Conservation (phyloP, 768 basidiomycete species). For the Dioszegia crocea region DNA sequence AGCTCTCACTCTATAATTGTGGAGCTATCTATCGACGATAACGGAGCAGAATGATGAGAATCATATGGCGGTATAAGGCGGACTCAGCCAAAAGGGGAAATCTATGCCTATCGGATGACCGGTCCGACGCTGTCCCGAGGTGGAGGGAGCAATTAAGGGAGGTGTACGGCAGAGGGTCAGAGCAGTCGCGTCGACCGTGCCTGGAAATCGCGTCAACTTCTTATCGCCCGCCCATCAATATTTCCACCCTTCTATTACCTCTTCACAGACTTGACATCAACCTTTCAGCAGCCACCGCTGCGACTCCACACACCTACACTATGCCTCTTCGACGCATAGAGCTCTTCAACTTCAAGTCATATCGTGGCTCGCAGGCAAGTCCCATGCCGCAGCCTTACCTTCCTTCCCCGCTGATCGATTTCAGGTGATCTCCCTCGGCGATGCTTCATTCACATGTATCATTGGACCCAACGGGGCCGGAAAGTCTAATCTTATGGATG, state of each 20-base stretch:
- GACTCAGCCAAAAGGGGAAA: neutral
- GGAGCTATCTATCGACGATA: too few relatives aligned
- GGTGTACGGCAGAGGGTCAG: neutral
- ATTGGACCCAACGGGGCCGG: conserved; percentile 99
- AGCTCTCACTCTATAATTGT: too few relatives aligned
- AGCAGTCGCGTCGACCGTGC: too few relatives aligned
- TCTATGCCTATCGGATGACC: neutral
- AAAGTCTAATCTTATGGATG: conserved; percentile 99
- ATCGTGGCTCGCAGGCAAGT: conserved; percentile 57
- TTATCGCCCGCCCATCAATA: neutral
- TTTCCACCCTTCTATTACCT: neutral
- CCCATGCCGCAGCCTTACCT: neutral
- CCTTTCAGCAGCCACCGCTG: neutral
- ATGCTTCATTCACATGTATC: conserved; percentile 75
- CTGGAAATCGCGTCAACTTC: neutral
- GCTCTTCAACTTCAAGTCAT: conserved; percentile 95
- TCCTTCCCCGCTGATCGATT: neutral
- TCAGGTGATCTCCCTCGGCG: conserved; percentile 54
- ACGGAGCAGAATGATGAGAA: too few relatives aligned
- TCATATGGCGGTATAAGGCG: too few relatives aligned
- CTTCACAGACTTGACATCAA: neutral
- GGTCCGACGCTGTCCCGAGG: neutral
- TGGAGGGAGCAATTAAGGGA: neutral
- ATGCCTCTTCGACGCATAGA: conserved; percentile 58
- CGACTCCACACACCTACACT: conserved; percentile 6